Evolutionary conservation across 2,329 filamentous ascomycete genomes (phyloP), one percentile per base, ranked within the genome.

Genomic region (Sarocladium kiliense): DNA sequence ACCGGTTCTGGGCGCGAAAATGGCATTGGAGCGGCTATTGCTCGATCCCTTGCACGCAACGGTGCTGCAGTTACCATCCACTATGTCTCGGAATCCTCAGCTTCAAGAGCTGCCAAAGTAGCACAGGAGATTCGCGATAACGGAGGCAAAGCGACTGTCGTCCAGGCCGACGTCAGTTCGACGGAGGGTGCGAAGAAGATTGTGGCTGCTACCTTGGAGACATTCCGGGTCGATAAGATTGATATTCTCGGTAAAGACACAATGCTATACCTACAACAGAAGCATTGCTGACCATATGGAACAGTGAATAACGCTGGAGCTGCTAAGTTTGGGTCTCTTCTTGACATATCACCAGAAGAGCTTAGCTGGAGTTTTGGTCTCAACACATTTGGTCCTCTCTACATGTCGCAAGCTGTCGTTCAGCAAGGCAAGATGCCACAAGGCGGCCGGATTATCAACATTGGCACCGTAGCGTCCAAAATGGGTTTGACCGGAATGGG

Each of bases 1-100:
- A 77, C 75, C 1, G 75, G 74, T 25, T 76, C 74, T 10, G 72
- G 73, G 16, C 67, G 68, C 3, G 71, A 75, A 25, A 75, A 72
- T 45, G 72, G 72, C 2, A 74, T 76, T 10, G 74, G 74, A 4
- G 74, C 74, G 3, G 73, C 64, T 16, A 74, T 74, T 16, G 74
- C 71, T n/a, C 54, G 54, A 1, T 66, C 69, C 0, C 64, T 77
- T 0, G 73, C 72, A 16, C 67, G 69, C 3, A 73, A 73, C 57
- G 74, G 74, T 7, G 74, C 74, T 2, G 62, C 62, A 1, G 73
- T 77, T 0, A 63, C 62, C 1, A 61, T 77, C 55, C 69, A 76
- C 62, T 68, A 74, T 54, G 65, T 74, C 4, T 75, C 72, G 0
- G 68, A 72, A 4, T 57, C 61, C 1, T 63, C 65, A 0, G 62